A percentile compares a stretch with the other conserved stretches of the same genome.
Conservation (phyloP, 192 early-diverging fungal species). For the Umbelopsis isabellina region DNA sequence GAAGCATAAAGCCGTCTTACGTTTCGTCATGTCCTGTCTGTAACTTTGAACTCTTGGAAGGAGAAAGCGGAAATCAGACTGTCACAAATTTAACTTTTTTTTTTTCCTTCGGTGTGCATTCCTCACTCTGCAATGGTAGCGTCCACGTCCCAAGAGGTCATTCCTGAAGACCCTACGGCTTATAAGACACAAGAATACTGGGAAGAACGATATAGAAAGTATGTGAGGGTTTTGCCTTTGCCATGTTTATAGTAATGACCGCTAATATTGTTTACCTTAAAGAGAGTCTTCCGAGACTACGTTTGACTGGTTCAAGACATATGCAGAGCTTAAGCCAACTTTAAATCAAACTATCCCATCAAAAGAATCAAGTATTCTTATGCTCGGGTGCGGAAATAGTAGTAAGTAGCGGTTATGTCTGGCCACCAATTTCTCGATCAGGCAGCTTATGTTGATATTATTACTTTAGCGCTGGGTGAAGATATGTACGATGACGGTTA, state of each 20-base stretch:
- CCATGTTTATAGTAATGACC: not conserved
- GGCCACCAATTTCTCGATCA: not conserved
- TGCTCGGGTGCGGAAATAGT: constrained; percentile 90
- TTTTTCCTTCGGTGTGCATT: constrained; percentile 20
- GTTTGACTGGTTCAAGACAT: constrained; percentile 93
- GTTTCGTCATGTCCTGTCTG: constrained; percentile 8
- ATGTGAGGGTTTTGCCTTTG: constrained; percentile 20
- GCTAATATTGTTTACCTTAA: constrained; percentile 14
- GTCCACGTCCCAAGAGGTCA: constrained; percentile 42
- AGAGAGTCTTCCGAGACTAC: constrained; percentile 51
- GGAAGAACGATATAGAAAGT: constrained; percentile 66
- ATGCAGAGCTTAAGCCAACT: constrained; percentile 68
- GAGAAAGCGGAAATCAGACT: not conserved
- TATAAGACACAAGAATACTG: constrained; percentile 82
- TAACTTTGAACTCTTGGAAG: not conserved
- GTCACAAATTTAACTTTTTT: constrained; percentile 9
- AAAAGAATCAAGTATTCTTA: constrained; percentile 67
- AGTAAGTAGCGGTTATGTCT: constrained; percentile 34
- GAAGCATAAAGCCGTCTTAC: constrained; percentile 53
- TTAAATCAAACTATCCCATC: constrained; percentile 55
- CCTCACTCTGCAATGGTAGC: constrained; percentile 33
- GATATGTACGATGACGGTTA: constrained; percentile 83
- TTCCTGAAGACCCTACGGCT: constrained; percentile 67
- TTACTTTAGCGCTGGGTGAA: constrained; percentile 61
- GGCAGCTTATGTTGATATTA: not conserved